Evolutionary conservation across 2,329 filamentous ascomycete genomes (phyloP).

Genomic region (Boeremia exigua): DNA sequence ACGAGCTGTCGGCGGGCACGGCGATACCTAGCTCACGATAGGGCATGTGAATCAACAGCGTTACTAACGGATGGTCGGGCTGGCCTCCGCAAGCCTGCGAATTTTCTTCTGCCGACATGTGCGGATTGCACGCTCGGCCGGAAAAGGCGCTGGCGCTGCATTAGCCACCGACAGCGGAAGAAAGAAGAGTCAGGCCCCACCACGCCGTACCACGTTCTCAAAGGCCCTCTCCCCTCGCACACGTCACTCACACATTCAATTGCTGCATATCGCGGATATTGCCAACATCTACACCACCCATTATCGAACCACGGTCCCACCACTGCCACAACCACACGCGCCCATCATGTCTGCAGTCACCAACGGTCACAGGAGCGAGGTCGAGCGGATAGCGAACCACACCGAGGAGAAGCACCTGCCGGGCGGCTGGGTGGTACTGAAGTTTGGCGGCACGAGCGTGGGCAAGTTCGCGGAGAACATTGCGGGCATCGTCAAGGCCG

Average conservation of each 20-base stretch:
- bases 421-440: conserved; percentile 82
- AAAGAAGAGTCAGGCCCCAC: conserved; percentile 20
- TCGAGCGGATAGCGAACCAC: conserved; percentile 48
- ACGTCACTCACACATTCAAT: conserved; percentile 14
- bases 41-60: not conserved
- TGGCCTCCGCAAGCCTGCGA: conserved; percentile 9
- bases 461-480: conserved; percentile 81
- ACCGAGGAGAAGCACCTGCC: conserved; percentile 56
- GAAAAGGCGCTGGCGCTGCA: conserved; percentile 4
- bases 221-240: conserved; percentile 8
- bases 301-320: not conserved
- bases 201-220: conserved; percentile 5
- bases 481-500: conserved; percentile 66
- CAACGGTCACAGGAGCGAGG: conserved; percentile 44
- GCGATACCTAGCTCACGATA: not conserved
- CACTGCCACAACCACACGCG: not conserved
- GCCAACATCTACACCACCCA: not conserved
- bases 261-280: not conserved
- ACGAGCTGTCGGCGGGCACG: not conserved
- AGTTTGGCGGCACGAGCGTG: conserved; percentile 94
- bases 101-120: conserved; percentile 13
- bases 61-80: not conserved
- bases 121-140: conserved; percentile 8
- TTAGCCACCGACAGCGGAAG: conserved; percentile 19
- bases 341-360: conserved; percentile 34